Evolutionary conservation across 129 eudicot genomes (phyloP).

Genomic region (Silybum marianum): DNA sequence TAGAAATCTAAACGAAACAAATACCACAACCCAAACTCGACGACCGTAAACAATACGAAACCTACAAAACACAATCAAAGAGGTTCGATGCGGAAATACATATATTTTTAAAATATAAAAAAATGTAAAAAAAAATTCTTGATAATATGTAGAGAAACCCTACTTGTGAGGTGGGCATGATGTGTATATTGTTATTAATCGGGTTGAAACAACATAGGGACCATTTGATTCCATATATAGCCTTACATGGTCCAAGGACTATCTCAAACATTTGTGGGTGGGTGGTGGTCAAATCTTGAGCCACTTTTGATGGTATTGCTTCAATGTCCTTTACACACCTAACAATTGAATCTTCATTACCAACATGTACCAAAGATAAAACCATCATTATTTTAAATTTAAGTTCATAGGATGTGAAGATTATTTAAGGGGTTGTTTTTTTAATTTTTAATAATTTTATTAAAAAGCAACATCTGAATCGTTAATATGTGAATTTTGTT

Average conservation of each 20-base stretch:
- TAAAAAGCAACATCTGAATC: too few species aligned
- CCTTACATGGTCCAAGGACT: constrained; percentile 26
- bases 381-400: neutral
- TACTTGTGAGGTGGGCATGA: neutral
- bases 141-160: neutral
- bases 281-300: constrained; percentile 34
- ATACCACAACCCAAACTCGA: neutral
- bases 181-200: neutral
- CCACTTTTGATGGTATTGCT: constrained; percentile 39
- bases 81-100: neutral
- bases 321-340: constrained; percentile 29
- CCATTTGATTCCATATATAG: constrained; percentile 25
- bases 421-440: too few species aligned
- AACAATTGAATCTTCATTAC: constrained; percentile 17
- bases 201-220: neutral
- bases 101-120: neutral
- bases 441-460: too few species aligned
- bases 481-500: too few species aligned
- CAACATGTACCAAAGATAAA: neutral
- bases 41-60: neutral
- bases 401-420: too few species aligned
- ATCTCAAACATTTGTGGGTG: constrained; percentile 32
- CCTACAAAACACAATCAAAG: neutral
- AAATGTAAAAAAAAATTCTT: too few species aligned
- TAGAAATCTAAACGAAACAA: neutral